phyloP scores from a whole-genome alignment of 495 filamentous ascomycete species.

The Tuber magnatum region DNA sequence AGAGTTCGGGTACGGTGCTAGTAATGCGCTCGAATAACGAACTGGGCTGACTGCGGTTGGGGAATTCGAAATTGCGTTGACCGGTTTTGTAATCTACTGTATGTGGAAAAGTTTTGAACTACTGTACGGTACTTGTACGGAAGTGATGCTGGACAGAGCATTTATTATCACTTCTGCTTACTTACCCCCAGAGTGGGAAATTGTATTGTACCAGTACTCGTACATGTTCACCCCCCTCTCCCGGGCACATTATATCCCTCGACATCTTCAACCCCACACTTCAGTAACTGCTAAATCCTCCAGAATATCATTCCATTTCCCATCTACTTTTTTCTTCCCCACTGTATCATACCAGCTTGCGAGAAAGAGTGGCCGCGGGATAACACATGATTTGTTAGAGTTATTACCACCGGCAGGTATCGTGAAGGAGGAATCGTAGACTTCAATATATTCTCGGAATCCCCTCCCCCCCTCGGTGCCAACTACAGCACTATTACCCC shows the following conservation, averaged over 20 bases:
- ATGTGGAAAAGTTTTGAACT: too few species aligned
- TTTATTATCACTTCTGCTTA: neutral
- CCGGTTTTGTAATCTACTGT: too few species aligned
- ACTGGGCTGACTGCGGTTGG: too few species aligned
- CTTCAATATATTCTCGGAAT: neutral
- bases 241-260: neutral
- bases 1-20: too few species aligned
- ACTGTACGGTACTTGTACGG: too few species aligned
- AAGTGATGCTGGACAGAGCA: too few species aligned
- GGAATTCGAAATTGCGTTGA: too few species aligned
- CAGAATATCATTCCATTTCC: neutral
- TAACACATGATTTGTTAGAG: neutral
- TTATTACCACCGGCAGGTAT: neutral
- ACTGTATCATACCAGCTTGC: neutral
- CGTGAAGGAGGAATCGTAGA: neutral
- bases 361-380: neutral
- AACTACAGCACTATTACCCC: neutral
- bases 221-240: neutral
- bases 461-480: neutral
- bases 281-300: neutral
- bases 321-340: neutral
- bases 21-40: too few species aligned
- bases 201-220: neutral
- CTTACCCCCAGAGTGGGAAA: neutral
- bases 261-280: too few species aligned